Percentiles rank a stretch among this genome's conserved stretches.
phyloP scores from a whole-genome alignment of 1,139 yeast species.

The Protomyces pachydermus region DNA sequence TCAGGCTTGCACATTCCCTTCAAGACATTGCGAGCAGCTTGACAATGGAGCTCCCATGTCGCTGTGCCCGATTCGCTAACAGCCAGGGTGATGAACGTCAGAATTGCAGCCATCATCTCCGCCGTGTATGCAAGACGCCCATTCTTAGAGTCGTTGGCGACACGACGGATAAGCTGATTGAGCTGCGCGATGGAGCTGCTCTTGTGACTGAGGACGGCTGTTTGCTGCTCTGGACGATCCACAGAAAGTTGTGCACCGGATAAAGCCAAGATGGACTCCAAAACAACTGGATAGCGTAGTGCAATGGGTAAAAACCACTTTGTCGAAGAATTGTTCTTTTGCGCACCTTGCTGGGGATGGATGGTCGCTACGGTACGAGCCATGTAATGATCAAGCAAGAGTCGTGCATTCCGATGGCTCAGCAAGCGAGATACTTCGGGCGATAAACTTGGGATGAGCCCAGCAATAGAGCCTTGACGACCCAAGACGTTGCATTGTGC shows the following conservation, averaged over 20 bases:
- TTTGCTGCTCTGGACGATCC: neutral
- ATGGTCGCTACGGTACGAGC: conserved; percentile 9
- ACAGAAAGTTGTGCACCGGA: conserved; percentile 16
- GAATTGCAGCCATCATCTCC: conserved; percentile 8
- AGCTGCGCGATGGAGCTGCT: conserved; percentile 4
- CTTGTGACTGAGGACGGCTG: conserved; percentile 10
- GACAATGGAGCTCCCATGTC: conserved; percentile 20
- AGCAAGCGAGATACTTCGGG: neutral
- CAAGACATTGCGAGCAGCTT: conserved; percentile 7
- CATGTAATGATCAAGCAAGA: conserved; percentile 11
- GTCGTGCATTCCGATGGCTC: conserved; percentile 3
- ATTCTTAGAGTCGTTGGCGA: neutral
- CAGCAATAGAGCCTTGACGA: neutral
- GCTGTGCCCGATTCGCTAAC: conserved; percentile 17
- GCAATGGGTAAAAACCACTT: conserved; percentile 7
- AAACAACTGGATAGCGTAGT: conserved; percentile 6
- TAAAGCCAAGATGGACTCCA: conserved; percentile 13
- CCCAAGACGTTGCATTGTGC: neutral
- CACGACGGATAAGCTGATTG: conserved; percentile 5
- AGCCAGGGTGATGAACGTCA: conserved; percentile 10
- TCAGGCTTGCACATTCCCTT: neutral
- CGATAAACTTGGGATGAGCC: neutral
- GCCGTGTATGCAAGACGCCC: neutral
- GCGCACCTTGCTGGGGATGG: conserved; percentile 9
- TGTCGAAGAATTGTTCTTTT: neutral